Percentiles rank a stretch among this genome's conserved stretches.
These are phyloP conservation scores for Pseudovirgaria hyperparasitica DNA, from an alignment of 2,329 filamentous ascomycete genomes.

Conservation along the genomic window DNA sequence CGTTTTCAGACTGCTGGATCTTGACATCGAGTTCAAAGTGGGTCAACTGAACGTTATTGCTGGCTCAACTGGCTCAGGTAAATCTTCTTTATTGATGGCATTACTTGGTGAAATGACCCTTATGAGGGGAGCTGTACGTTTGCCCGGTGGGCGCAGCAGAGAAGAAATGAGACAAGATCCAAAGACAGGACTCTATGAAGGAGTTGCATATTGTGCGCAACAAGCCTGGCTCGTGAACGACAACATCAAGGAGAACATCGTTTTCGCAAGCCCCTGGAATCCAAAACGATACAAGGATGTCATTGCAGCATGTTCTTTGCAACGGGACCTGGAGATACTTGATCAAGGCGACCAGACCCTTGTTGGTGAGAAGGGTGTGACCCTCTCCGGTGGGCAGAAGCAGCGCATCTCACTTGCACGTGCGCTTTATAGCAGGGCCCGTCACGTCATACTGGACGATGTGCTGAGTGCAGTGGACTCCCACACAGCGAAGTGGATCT, in stretches of 20 bases:
- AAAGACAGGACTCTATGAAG: conserved; percentile 77
- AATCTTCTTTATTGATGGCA: conserved; percentile 92
- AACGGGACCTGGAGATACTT: conserved; percentile 83
- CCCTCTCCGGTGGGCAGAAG: conserved; percentile 92
- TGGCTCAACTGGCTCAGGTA: conserved; percentile 86
- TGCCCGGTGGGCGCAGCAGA: conserved; percentile 74
- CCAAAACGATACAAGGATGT: conserved; percentile 77
- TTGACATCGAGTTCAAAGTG: conserved; percentile 71
- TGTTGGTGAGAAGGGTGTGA: conserved; percentile 95
- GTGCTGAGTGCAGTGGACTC: conserved; percentile 94
- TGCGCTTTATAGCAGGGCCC: conserved; percentile 90
- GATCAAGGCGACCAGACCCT: conserved; percentile 86
- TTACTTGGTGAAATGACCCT: conserved; percentile 92
- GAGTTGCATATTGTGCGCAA: conserved; percentile 90
- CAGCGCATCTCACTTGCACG: conserved; percentile 94
- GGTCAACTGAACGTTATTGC: conserved; percentile 86
- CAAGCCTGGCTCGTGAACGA: conserved; percentile 95
- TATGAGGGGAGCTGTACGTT: conserved; percentile 64
- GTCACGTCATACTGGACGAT: conserved; percentile 83
- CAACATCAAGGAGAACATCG: conserved; percentile 89
- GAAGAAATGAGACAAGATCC: conserved; percentile 74
- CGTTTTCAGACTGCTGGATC: conserved; percentile 63
- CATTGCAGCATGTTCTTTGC: conserved; percentile 78
- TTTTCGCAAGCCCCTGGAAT: conserved; percentile 74
- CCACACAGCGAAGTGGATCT: conserved; percentile 96